Conservation (phyloP, 768 basidiomycete species). For the Tulasnella sp. region DNA sequence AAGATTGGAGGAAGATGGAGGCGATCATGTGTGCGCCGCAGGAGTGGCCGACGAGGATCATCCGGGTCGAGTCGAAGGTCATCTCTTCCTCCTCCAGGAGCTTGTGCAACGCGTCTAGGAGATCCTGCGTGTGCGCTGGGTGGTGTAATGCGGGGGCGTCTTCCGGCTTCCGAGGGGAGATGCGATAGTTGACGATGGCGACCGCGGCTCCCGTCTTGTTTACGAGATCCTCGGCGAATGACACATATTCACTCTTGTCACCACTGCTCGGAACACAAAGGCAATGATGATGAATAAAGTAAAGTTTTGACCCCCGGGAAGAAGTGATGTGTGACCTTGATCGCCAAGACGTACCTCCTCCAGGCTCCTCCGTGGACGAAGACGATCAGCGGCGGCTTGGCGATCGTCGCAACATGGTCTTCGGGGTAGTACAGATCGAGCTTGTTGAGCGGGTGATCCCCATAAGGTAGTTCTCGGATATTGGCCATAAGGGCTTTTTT, state of each 20-base stretch:
- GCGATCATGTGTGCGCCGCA: slow-evolving; percentile 73
- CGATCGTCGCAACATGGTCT: background rate
- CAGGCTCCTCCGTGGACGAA: slow-evolving; percentile 83
- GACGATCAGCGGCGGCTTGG: slow-evolving; percentile 35
- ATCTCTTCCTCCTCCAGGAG: slow-evolving; percentile 24
- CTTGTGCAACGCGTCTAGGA: slow-evolving; percentile 50
- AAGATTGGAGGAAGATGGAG: slow-evolving; percentile 49
- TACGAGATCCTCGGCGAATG: slow-evolving; percentile 44
- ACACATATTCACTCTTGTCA: slow-evolving; percentile 52
- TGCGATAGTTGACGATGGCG: slow-evolving; percentile 66
- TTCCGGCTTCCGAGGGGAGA: slow-evolving; percentile 37
- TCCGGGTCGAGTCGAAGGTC: slow-evolving; percentile 28
- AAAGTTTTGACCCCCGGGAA: background rate
- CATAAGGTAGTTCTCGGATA: slow-evolving; percentile 12
- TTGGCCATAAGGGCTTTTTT: too few relatives aligned
- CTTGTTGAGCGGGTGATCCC: slow-evolving; percentile 22
- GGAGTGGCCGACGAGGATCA: slow-evolving; percentile 68
- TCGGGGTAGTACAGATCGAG: slow-evolving; percentile 47
- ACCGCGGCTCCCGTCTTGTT: slow-evolving; percentile 43
- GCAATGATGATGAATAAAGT: background rate
- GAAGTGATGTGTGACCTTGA: slow-evolving; percentile 1
- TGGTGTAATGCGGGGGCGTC: slow-evolving; percentile 37
- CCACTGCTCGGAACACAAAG: slow-evolving; percentile 38
- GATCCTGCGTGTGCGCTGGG: slow-evolving; percentile 59
- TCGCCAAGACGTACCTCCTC: slow-evolving; percentile 44